A percentile compares a stretch with the other conserved stretches of the same genome.
phyloP scores from a whole-genome alignment of 345 rosid genomes.

The Passiflora organensis region DNA sequence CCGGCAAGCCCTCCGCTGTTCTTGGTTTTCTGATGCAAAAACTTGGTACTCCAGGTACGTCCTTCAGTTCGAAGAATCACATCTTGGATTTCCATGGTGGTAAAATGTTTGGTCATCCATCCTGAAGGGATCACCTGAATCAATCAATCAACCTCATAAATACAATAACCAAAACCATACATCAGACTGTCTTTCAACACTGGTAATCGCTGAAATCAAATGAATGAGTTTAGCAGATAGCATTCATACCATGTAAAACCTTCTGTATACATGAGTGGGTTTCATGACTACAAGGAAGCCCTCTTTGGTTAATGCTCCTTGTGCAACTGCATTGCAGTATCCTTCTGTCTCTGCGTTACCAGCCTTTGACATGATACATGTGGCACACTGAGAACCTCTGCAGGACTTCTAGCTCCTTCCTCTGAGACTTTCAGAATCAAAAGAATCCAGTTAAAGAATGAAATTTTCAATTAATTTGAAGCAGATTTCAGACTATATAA shows the following conservation, averaged over 20 bases:
- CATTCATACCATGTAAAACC: constrained; percentile 43
- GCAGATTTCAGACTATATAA: background rate
- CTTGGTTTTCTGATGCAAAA: constrained; percentile 18
- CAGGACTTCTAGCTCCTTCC: background rate
- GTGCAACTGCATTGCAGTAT: constrained; percentile 29
- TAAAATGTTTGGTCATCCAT: constrained; percentile 32
- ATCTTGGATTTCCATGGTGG: constrained; percentile 24
- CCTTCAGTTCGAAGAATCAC: constrained; percentile 30
- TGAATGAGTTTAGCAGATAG: background rate
- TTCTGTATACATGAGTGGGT: constrained; percentile 41
- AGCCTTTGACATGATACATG: constrained; percentile 30
- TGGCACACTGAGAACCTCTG: background rate
- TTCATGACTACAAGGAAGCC: constrained; percentile 46
- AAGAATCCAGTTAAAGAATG: background rate
- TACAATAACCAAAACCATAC: background rate
- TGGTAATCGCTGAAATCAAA: background rate
- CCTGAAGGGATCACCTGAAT: constrained; percentile 35
- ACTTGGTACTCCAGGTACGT: constrained; percentile 31
- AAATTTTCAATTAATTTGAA: background rate
- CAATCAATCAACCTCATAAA: constrained; percentile 2
- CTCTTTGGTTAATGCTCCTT: constrained; percentile 22
- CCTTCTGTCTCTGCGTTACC: constrained; percentile 31
- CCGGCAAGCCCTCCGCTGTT: constrained; percentile 39
- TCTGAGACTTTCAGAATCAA: constrained; percentile 1
- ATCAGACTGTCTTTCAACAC: background rate